These are phyloP conservation scores for Ganoderma multipileum DNA, from an alignment of 1,284 basidiomycete genomes.

Conservation along the genomic window DNA sequence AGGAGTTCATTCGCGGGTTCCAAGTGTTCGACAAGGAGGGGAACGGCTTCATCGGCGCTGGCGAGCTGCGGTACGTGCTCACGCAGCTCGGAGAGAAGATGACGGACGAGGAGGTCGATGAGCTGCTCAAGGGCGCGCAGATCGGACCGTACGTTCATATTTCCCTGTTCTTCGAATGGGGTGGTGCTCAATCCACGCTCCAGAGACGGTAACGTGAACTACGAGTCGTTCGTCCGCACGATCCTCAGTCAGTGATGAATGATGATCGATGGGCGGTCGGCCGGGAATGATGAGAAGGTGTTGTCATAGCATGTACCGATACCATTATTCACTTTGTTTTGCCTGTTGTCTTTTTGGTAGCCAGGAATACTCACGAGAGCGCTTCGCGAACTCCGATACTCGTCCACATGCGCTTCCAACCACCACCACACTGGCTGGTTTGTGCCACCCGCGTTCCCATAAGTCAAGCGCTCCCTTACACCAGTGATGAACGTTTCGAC, in stretches of 20 bases:
- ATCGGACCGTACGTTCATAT: constrained; percentile 75
- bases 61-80: constrained; percentile 92
- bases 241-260: constrained; percentile 78
- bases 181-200: neutral
- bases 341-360: constrained; percentile 22
- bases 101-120: constrained; percentile 97
- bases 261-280: neutral
- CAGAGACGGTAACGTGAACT: constrained; percentile 97
- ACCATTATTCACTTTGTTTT: constrained; percentile 24
- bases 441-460: neutral
- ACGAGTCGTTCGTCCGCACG: constrained; percentile 94
- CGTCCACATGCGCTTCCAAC: neutral
- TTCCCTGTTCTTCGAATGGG: neutral
- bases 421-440: no score
- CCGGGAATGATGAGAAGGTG: constrained; percentile 16
- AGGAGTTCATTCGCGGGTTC: constrained; percentile 99
- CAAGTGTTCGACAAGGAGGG: constrained; percentile 99
- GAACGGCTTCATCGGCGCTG: constrained; percentile 95
- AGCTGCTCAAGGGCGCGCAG: constrained; percentile 94
- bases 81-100: constrained; percentile 98
- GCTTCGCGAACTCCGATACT: neutral
- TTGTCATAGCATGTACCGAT: constrained; percentile 24
- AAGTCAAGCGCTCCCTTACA: no score
- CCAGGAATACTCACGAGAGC: constrained; percentile 13
- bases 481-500: no score